phyloP scores from a whole-genome alignment of 352 stramenopile genomes.

The Globisporangium megalacanthum region DNA sequence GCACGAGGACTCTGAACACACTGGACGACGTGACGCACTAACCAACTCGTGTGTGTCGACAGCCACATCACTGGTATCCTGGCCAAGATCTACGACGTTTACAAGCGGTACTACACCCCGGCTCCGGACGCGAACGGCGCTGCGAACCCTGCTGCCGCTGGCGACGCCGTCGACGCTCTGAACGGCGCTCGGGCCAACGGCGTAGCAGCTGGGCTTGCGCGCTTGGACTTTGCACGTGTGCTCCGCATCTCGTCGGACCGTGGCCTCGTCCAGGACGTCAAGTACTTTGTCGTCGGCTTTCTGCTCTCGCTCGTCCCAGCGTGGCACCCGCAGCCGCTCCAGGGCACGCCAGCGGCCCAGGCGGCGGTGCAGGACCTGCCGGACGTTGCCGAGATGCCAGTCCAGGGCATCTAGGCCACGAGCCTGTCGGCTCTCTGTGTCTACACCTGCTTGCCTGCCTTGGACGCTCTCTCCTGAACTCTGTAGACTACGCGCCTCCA shows the following conservation, averaged over 20 bases:
- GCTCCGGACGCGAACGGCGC: conserved; percentile 9
- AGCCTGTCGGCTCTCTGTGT: too few species aligned
- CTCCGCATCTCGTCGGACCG: conserved; percentile 70
- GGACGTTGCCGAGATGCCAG: conserved; percentile 44
- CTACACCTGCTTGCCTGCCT: too few species aligned
- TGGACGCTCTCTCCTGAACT: neutral
- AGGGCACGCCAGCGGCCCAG: conserved; percentile 15
- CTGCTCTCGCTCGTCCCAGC: conserved; percentile 72
- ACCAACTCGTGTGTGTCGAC: neutral
- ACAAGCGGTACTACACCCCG: conserved; percentile 34
- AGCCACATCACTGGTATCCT: conserved; percentile 82
- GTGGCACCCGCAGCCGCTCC: conserved; percentile 66
- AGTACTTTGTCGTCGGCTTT: conserved; percentile 73
- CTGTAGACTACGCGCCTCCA: neutral
- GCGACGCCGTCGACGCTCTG: conserved; percentile 9
- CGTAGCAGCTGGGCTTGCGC: conserved; percentile 11
- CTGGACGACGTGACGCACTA: neutral
- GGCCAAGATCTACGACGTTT: conserved; percentile 73
- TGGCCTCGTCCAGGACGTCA: conserved; percentile 65
- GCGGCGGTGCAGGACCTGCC: conserved; percentile 32
- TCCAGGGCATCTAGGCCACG: conserved; percentile 66
- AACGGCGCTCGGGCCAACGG: conserved; percentile 20
- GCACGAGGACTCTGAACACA: neutral
- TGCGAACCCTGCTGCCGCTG: neutral
- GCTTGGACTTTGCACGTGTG: conserved; percentile 37